phyloP scores from a whole-genome alignment of 108 stramenopile genomes.

The Skeletonema grethae region DNA sequence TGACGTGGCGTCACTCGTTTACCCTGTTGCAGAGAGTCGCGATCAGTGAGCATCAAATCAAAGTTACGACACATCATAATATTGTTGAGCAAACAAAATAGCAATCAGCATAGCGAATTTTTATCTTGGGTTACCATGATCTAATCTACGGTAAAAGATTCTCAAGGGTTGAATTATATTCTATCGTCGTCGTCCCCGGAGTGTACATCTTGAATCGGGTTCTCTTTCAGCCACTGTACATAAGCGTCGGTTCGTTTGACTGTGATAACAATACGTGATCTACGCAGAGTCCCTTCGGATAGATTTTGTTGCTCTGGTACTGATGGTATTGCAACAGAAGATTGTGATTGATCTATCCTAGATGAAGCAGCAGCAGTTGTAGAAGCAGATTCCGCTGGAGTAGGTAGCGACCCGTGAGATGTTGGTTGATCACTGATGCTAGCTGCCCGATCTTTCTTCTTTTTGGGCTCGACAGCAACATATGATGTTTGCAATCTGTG shows the following conservation, averaged over 20 bases:
- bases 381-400: conserved; percentile 10
- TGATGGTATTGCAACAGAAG: conserved; percentile 10
- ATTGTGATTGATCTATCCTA: conserved; percentile 13
- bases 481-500: conserved; percentile 78
- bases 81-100: neutral
- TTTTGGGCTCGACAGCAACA: conserved; percentile 75
- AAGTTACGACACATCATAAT: neutral
- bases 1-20: too few species aligned
- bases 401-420: conserved; percentile 7
- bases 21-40: neutral
- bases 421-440: neutral
- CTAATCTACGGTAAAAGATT: conserved; percentile 12
- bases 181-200: conserved; percentile 40
- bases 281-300: conserved; percentile 56
- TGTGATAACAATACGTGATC: conserved; percentile 83
- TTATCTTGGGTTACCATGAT: conserved; percentile 23
- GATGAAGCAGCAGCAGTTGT: conserved; percentile 16
- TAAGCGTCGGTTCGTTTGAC: conserved; percentile 74
- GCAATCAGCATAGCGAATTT: conserved; percentile 11
- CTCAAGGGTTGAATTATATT: conserved; percentile 6
- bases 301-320: conserved; percentile 17
- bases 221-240: conserved; percentile 79
- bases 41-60: neutral
- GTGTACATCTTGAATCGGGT: conserved; percentile 63
- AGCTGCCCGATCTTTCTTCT: conserved; percentile 38